Evolutionary conservation across 805 yeast genomes (phyloP).

Genomic region (Clavispora fructus): DNA sequence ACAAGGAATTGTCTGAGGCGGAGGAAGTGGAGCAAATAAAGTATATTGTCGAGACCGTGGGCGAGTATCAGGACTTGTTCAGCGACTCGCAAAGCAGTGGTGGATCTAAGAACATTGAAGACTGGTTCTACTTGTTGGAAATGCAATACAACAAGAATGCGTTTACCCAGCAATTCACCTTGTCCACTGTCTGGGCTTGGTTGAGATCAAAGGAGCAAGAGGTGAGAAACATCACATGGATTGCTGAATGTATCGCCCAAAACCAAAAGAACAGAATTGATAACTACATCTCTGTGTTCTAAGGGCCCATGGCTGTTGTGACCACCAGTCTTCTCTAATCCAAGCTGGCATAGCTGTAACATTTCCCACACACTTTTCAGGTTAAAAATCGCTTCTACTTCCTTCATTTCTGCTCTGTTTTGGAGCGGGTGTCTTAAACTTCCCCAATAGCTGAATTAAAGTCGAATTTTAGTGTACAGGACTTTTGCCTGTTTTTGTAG

Average conservation of each 20-base stretch:
- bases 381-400: neutral
- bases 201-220: constrained; percentile 94
- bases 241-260: constrained; percentile 98
- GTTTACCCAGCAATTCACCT: constrained; percentile 92
- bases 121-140: constrained; percentile 87
- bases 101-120: constrained; percentile 68
- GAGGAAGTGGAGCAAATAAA: constrained; percentile 87
- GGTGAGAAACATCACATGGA: constrained; percentile 97
- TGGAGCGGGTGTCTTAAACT: neutral
- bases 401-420: neutral
- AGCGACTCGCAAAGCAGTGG: constrained; percentile 33
- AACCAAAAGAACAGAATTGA: constrained; percentile 92
- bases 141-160: constrained; percentile 91
- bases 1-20: constrained; percentile 60
- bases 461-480: neutral
- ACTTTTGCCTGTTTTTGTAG: neutral
- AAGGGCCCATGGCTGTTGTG: neutral
- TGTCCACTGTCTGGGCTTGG: constrained; percentile 94
- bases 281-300: constrained; percentile 85
- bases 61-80: constrained; percentile 60
- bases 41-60: constrained; percentile 54
- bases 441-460: neutral
- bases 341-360: too few species aligned
- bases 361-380: neutral
- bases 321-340: constrained; percentile 4